A percentile compares a stretch with the other conserved stretches of the same genome.
Conservation (phyloP, 768 basidiomycete genomes). For the Myochromella boudieri region DNA sequence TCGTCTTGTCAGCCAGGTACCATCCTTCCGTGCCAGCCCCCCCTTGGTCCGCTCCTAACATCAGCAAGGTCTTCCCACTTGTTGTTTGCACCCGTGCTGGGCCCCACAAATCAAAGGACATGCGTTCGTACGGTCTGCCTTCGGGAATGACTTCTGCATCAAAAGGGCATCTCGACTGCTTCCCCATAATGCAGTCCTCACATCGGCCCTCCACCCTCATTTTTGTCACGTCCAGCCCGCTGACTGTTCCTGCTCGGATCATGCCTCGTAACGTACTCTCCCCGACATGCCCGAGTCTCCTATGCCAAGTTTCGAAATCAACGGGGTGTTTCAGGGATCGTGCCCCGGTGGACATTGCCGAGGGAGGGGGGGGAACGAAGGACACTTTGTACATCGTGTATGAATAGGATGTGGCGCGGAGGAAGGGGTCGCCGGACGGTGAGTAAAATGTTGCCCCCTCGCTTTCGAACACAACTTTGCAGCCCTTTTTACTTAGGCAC, state of each 20-base stretch:
- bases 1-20: too few relatives aligned
- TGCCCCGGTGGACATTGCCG: neutral
- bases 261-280: neutral
- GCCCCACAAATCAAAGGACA: neutral
- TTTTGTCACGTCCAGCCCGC: neutral
- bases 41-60: too few relatives aligned
- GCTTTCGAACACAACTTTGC: neutral
- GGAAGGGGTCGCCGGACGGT: neutral
- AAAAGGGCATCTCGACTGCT: neutral
- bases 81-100: neutral
- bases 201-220: neutral
- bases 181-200: conserved; percentile 1
- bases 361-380: too few relatives aligned
- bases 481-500: too few relatives aligned
- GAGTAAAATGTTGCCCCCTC: neutral
- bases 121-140: neutral
- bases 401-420: neutral
- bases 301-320: neutral
- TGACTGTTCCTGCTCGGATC: neutral
- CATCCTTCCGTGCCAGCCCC: too few relatives aligned
- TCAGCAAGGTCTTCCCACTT: too few relatives aligned
- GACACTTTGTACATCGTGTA: neutral
- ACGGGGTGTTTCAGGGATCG: neutral
- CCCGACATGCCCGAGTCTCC: neutral
- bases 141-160: neutral